Evolutionary conservation across 257 asterid species (phyloP), one percentile per base, ranked within the genome.

Genomic region (Capsicum chinense): DNA sequence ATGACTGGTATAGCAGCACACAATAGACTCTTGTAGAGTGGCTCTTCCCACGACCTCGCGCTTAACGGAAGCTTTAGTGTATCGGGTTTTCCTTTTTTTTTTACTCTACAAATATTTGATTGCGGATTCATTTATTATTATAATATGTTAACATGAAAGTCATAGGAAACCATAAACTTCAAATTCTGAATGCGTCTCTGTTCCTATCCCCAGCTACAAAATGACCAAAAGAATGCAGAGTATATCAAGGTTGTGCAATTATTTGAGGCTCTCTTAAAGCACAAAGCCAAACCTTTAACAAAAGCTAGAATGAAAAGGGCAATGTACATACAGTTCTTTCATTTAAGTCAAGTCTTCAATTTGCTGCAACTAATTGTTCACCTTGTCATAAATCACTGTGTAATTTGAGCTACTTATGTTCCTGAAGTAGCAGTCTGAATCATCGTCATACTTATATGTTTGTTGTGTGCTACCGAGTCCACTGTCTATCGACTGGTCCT

Each of bases 381-480:
- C 92, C 62, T 92, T 70, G 74, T 94, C 95, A 54, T 86, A 89
- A 37, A 90, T 42, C 83, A 94, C 83, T 9, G 97, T 91, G 91
- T 93, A 93, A 69, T 93, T 94, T 47, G 93, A 92, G 91, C 95
- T 93, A 83, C 97, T 91, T 56, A 94, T 80, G 19, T 89, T 87
- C 87, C 99, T 93, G 54, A 74, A 87, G 80, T 94, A 95, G 84
- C 98, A 94, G 15, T 39, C 86, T 47, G 84, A 67, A 44, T 86
- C 86, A 21, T 90, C 88, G 0, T 42, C 58, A 19, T 87, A 93
- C 7, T 17, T 39, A 79, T 91, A 91, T 52, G 63, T 87, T 82
- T 93, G 99, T 73, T 91, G 92, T 3, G 92, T 92, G 87, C 92
- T 91, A 50, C 93, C 98, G 60, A 90, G 13, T 83, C 97, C 98